Evolutionary conservation across 2,329 filamentous ascomycete species (phyloP).

Genomic region (Aphanoascus verrucosus): DNA sequence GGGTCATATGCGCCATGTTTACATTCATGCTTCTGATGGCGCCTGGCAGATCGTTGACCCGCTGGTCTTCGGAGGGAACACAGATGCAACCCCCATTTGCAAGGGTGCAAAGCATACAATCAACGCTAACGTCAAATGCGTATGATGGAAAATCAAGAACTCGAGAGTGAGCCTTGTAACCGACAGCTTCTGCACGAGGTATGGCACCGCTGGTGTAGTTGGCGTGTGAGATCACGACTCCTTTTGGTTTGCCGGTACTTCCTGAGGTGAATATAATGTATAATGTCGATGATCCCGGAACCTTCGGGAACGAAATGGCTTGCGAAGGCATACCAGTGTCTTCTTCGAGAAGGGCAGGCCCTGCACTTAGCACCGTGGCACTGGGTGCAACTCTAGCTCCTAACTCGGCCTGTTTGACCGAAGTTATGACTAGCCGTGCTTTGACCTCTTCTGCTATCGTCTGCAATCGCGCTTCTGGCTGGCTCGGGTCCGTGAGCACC

Average conservation of each 20-base stretch:
- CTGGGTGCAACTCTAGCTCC: conserved; percentile 8
- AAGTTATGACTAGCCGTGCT: conserved; percentile 16
- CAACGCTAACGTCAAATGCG: conserved; percentile 14
- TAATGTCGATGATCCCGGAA: conserved; percentile 22
- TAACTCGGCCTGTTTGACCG: conserved; percentile 11
- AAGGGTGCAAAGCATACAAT: conserved; percentile 34
- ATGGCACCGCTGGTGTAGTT: conserved; percentile 48
- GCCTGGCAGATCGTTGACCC: conserved; percentile 40
- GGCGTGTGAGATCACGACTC: conserved; percentile 51
- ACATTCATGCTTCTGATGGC: conserved; percentile 43
- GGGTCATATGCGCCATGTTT: conserved; percentile 50
- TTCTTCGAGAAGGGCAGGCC: conserved; percentile 5
- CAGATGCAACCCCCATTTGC: conserved; percentile 50
- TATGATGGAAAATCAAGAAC: conserved; percentile 44
- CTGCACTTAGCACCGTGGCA: conserved; percentile 9
- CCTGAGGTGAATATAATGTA: conserved; percentile 53
- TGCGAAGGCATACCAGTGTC: background rate
- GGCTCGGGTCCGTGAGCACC: conserved; percentile 23
- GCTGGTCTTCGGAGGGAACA: conserved; percentile 43
- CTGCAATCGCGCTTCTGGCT: conserved; percentile 27
- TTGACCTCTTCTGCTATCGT: conserved; percentile 17
- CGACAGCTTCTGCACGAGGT: conserved; percentile 43
- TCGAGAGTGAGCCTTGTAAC: conserved; percentile 41
- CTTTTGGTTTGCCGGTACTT: conserved; percentile 46
- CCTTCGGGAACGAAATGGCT: conserved; percentile 2